Evolutionary conservation across 306 rosid species (phyloP), one percentile per base, ranked within the genome.

Genomic region (Sechiopsis laciniata): DNA sequence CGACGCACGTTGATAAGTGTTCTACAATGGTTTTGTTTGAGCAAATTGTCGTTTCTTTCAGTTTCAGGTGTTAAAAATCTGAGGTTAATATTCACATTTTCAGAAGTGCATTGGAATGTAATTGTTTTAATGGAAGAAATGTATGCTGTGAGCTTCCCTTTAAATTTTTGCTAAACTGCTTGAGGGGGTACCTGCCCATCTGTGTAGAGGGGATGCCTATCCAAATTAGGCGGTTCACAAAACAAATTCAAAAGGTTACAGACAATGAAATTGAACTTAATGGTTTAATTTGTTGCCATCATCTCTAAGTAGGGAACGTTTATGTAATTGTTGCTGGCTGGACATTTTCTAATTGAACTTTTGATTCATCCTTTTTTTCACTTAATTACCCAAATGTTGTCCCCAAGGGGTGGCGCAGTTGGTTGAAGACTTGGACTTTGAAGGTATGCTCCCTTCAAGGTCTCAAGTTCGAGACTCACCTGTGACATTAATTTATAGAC

Each of bases 61-160:
- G 73, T 21, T 68, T 68, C 56, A 48, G 73, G 57, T 68, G 73
- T 68, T 21, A 21, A 48, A 6, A 68, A 21, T 5, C 17, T 19
- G 72, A 67, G 35, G n/a, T 67, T 20, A 21, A 45, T 67, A 46
- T 67, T 19, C 26, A 46, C 13, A 20, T 67, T 67, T 67, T 21
- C 6, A 29, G 37, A 46, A 46, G 40, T 46, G 73, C 56, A 45
- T 45, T 67, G 13, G 0, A 48, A 21, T 20, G 40, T 48, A 2
- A n/a, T 59, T 46, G 19, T 45, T 19, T 21, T 67, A 17, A 45
- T 67, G 56, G 7, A 67, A 20, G 15, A 17, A 10, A 19, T 42
- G 19, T 35, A 63, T 10, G 56, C 37, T 46, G 40, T 15, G 56
- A 67, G 73, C 56, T 46, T 9, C 37, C 7, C 6, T 67, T 20